These are phyloP conservation scores for Myxozyma nipponensis DNA, from an alignment of 805 yeast genomes.

Conservation along the genomic window DNA sequence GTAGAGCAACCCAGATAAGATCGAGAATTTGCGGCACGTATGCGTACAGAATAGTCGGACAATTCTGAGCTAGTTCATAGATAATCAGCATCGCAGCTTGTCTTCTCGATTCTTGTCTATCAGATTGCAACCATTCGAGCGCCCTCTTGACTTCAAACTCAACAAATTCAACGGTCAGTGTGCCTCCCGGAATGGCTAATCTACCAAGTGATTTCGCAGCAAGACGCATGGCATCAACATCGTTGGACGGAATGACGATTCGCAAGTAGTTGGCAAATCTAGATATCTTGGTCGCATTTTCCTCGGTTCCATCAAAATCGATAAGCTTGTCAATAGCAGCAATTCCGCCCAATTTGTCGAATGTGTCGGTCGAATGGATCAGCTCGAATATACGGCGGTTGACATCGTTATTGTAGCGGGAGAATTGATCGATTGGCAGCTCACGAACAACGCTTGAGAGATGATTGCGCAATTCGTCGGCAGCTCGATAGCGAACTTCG, in stretches of 20 bases:
- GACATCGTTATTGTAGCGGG: slow-evolving; percentile 76
- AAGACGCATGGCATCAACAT: slow-evolving; percentile 75
- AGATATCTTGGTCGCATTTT: slow-evolving; percentile 81
- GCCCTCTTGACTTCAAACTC: slow-evolving; percentile 87
- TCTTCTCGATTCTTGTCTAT: slow-evolving; percentile 63
- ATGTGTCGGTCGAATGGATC: slow-evolving; percentile 66
- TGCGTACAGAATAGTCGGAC: slow-evolving; percentile 77
- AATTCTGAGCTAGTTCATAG: slow-evolving; percentile 76
- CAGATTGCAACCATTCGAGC: slow-evolving; percentile 86
- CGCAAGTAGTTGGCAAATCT: slow-evolving; percentile 86
- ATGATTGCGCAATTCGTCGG: slow-evolving; percentile 65
- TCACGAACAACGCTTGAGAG: slow-evolving; percentile 74
- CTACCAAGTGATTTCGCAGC: slow-evolving; percentile 88
- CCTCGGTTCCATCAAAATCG: slow-evolving; percentile 77
- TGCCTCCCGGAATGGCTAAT: slow-evolving; percentile 83
- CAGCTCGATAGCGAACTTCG: slow-evolving; percentile 45
- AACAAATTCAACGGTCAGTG: slow-evolving; percentile 85
- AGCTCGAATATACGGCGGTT: slow-evolving; percentile 84
- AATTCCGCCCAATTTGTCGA: slow-evolving; percentile 82
- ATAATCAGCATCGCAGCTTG: slow-evolving; percentile 88
- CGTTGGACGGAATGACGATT: slow-evolving; percentile 73
- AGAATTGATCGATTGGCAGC: slow-evolving; percentile 73
- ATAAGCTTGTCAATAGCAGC: slow-evolving; percentile 85
- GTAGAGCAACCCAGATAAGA: slow-evolving; percentile 80
- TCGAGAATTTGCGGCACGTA: slow-evolving; percentile 75